Evolutionary conservation across 306 rosid species (phyloP), one percentile per base, ranked within the genome.

Genomic region (Canavalia ensiformis): DNA sequence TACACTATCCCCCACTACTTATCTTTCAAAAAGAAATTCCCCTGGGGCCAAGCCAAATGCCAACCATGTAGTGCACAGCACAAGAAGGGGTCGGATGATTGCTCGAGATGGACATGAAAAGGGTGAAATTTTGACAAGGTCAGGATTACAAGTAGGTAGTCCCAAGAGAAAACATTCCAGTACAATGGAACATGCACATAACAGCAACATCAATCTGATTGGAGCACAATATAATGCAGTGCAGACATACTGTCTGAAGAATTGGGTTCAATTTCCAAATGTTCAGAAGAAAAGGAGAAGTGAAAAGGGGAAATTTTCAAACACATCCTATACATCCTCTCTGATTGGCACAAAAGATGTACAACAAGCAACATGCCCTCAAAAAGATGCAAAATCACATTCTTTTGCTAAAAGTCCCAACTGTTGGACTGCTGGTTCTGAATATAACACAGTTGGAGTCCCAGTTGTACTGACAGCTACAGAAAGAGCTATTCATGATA

Each of bases 261-360:
- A 41, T 63, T 68, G 83, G 72, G 12, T 83, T 71, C 89, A 87
- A 68, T 87, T 91, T 89, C 93, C 92, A 45, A 84, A 84, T 59
- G 58, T 91, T 60, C 83, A 81, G 56, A 89, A 87, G 86, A 91
- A 81, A 83, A 89, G 52, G 75, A 91, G 95, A 81, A 89, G 87
- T 72, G 91, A 83, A 52, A 89, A 82, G 83, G 90, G 88, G 5
- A 84, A 81, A 64, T 47, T 9, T 56, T 42, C 86, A 28, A 78
- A 68, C 57, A 35, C 80, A 28, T 34, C 84, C 11, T 72, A 66
- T 57, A 37, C 81, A 75, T 78, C 87, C 63, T 72, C 75, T 29
- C 8, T 67, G 55, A 70, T 71, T 64, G 68, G 88, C 46, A 49
- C 75, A 18, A 76, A 72, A 79, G 67, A 84, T 60, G 75, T 34